Evolutionary conservation across 2,329 filamentous ascomycete genomes (phyloP).

Genomic region (Aspergillus carbonarius): DNA sequence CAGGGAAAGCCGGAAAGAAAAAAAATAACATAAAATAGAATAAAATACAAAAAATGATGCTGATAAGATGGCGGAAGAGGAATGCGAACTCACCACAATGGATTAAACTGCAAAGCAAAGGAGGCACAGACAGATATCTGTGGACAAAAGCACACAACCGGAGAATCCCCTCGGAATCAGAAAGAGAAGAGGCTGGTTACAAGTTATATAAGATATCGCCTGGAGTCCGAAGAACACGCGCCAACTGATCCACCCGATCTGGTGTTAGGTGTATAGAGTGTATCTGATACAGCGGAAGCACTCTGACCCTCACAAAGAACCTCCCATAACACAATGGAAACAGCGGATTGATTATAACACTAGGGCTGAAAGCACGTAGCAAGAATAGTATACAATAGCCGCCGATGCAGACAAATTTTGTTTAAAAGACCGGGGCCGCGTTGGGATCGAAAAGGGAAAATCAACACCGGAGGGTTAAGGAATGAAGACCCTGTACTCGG

Average conservation of each 20-base stretch:
- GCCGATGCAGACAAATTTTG: not conserved
- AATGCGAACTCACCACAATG: not conserved
- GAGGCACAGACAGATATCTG: not conserved
- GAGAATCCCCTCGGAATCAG: not conserved
- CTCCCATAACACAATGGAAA: not conserved
- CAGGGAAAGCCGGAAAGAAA: conserved; percentile 11
- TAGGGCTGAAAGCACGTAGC: not conserved
- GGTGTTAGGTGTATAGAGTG: conserved; percentile 5
- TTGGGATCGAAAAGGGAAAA: too few relatives aligned
- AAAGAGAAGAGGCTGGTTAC: conserved; percentile 1
- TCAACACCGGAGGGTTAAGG: too few relatives aligned
- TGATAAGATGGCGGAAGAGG: not conserved
- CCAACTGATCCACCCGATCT: conserved; percentile 8
- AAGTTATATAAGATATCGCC: not conserved
- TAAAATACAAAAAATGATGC: not conserved
- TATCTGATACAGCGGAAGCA: conserved; percentile 3
- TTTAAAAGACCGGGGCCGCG: not conserved
- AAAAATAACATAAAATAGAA: conserved; percentile 12
- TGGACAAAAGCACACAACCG: too few relatives aligned
- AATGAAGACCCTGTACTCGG: too few relatives aligned
- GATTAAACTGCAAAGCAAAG: not conserved
- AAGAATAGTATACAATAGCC: not conserved
- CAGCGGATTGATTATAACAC: not conserved
- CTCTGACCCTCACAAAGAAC: not conserved
- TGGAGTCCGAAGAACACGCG: conserved; percentile 4